Percentiles rank a stretch among this genome's conserved stretches.
Conservation (phyloP, 768 basidiomycete species). For the Lactarius evosmus region DNA sequence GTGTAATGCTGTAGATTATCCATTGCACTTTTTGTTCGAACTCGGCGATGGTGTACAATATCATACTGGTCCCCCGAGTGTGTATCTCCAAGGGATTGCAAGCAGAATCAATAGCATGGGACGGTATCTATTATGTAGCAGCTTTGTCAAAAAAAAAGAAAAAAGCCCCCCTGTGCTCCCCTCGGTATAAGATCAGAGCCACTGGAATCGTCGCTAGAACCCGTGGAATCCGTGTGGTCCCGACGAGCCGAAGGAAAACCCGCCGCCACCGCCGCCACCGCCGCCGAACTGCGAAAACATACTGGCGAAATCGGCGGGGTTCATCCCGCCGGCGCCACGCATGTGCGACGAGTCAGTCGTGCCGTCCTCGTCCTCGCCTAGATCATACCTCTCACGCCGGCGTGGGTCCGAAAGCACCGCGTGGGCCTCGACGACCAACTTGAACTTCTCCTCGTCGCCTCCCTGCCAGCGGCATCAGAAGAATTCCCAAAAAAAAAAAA, state of each 20-base stretch:
- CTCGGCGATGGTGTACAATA: conserved; percentile 12
- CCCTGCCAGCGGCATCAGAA: conserved; percentile 45
- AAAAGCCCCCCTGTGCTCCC: conserved; percentile 6
- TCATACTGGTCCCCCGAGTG: background rate
- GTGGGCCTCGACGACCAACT: conserved; percentile 80
- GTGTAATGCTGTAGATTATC: background rate
- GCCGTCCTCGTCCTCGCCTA: conserved; percentile 80
- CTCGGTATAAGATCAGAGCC: background rate
- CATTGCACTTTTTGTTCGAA: conserved; percentile 14
- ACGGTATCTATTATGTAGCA: conserved; percentile 1
- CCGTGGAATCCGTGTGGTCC: conserved; percentile 15
- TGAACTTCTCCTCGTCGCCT: conserved; percentile 96
- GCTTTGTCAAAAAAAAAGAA: background rate
- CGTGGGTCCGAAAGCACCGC: conserved; percentile 76
- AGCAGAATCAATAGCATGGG: background rate
- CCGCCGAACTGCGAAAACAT: conserved; percentile 27
- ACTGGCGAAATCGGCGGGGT: conserved; percentile 31
- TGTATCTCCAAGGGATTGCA: conserved; percentile 6
- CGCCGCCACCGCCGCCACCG: conserved; percentile 6
- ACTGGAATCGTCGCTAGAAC: background rate
- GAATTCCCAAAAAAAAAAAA: background rate
- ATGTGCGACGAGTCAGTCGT: conserved; percentile 37
- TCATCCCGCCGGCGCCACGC: conserved; percentile 38
- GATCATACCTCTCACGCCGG: conserved; percentile 70
- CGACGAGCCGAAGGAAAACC: conserved; percentile 11